These are phyloP conservation scores for Macrotyloma uniflorum DNA, from an alignment of 306 rosid genomes.

Conservation along the genomic window DNA sequence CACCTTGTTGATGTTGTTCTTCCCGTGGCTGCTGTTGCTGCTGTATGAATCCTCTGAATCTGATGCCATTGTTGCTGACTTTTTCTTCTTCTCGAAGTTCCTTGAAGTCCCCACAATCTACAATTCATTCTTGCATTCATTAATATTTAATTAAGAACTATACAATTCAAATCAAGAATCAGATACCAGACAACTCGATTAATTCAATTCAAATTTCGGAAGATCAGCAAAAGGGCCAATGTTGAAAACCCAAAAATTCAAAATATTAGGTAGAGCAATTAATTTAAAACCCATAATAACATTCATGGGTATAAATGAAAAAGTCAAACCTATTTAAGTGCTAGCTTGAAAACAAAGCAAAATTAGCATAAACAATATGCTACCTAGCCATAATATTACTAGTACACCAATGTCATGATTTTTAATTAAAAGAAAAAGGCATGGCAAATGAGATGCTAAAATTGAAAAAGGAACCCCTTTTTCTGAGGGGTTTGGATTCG, in stretches of 20 bases:
- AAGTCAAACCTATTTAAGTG: constrained; percentile 45
- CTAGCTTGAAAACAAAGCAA: constrained; percentile 32
- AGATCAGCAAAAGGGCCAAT: not conserved
- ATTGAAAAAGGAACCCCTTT: not conserved
- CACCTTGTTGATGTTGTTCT: constrained; percentile 39
- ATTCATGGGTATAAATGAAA: not conserved
- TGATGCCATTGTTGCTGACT: constrained; percentile 49
- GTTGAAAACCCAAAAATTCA: constrained; percentile 15
- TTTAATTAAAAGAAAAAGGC: not conserved
- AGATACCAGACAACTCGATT: not conserved
- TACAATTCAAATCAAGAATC: not conserved
- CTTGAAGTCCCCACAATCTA: constrained; percentile 77
- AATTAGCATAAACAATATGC: not conserved
- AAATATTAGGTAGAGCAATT: not conserved
- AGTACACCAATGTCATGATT: not conserved
- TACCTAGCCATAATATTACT: not conserved
- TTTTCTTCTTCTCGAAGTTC: constrained; percentile 57
- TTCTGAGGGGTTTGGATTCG: not conserved
- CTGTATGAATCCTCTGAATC: constrained; percentile 89
- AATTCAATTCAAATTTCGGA: constrained; percentile 11
- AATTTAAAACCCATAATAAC: not conserved
- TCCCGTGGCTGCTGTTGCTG: constrained; percentile 74
- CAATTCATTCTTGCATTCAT: constrained; percentile 11
- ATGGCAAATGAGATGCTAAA: not conserved
- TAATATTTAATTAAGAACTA: constrained; percentile 8